These are phyloP conservation scores for Nicotiana attenuata DNA, from an alignment of 257 asterid species.

Conservation along the genomic window DNA sequence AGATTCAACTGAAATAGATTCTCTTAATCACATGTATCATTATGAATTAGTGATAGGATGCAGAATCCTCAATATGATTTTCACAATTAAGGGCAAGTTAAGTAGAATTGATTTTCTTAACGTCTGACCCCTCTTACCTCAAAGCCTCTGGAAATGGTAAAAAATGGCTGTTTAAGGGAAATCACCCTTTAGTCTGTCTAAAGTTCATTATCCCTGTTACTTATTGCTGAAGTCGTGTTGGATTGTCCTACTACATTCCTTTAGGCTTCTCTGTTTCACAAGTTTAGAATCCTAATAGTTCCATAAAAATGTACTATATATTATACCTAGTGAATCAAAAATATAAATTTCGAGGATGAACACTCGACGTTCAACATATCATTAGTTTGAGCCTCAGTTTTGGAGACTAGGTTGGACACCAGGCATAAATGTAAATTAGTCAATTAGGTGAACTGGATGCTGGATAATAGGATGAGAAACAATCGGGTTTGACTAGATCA, in stretches of 20 bases:
- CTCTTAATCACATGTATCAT: neutral
- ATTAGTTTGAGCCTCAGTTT: neutral
- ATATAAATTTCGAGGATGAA: neutral
- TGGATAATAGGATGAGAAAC: neutral
- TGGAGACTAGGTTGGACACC: neutral
- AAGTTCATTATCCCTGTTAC: neutral
- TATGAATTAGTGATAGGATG: neutral
- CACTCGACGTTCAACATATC: neutral
- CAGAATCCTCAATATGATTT: neutral
- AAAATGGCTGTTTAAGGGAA: neutral
- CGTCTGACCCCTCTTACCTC: neutral
- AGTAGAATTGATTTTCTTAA: neutral
- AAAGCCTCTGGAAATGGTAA: neutral
- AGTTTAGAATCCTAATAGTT: neutral
- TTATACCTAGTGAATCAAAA: neutral
- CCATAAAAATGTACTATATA: neutral
- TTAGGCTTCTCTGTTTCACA: neutral
- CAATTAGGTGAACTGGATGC: neutral
- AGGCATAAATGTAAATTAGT: neutral
- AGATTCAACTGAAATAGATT: slow-evolving; percentile 4
- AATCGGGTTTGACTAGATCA: neutral
- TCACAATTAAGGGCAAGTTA: neutral
- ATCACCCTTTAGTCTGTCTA: neutral
- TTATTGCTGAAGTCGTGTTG: neutral
- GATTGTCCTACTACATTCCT: neutral